These are phyloP conservation scores for Jaapia argillacea DNA, from an alignment of 768 basidiomycete species.

Conservation along the genomic window DNA sequence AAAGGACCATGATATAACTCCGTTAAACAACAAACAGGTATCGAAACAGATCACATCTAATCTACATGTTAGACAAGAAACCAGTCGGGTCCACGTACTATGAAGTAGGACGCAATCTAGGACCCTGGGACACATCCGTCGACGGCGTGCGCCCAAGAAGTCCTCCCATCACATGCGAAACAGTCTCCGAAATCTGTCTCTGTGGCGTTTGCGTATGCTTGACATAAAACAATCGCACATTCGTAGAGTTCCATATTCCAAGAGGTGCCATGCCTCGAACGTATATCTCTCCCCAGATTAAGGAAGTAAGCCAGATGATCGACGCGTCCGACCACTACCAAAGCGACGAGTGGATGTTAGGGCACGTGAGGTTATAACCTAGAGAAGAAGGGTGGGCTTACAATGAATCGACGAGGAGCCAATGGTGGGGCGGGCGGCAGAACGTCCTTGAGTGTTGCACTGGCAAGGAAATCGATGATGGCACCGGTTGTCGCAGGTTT, in stretches of 20 bases:
- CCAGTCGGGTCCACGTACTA: too few relatives aligned
- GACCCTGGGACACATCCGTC: constrained; percentile 9
- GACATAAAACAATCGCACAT: constrained; percentile 83
- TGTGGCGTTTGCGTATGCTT: constrained; percentile 69
- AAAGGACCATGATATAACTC: too few relatives aligned
- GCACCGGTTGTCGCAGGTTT: constrained; percentile 54
- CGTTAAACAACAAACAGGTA: too few relatives aligned
- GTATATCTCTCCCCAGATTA: constrained; percentile 95
- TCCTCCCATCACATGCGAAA: constrained; percentile 76
- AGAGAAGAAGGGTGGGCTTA: too few relatives aligned
- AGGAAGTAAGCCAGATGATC: constrained; percentile 82
- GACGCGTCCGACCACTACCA: constrained; percentile 87
- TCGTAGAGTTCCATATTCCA: constrained; percentile 86
- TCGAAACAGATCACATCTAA: too few relatives aligned
- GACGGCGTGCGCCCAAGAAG: constrained; percentile 36
- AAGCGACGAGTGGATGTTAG: constrained; percentile 1
- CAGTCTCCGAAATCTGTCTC: constrained; percentile 67
- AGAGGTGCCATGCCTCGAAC: constrained; percentile 81
- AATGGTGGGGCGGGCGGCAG: constrained; percentile 63
- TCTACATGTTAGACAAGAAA: too few relatives aligned
- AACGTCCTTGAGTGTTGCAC: constrained; percentile 57
- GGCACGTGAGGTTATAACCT: constrained; percentile 5
- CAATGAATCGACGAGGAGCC: constrained; percentile 65
- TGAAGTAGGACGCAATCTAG: constrained; percentile 14
- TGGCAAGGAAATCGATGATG: constrained; percentile 68